Evolutionary conservation across 768 basidiomycete genomes (phyloP).

Genomic region (Serendipita sp.): DNA sequence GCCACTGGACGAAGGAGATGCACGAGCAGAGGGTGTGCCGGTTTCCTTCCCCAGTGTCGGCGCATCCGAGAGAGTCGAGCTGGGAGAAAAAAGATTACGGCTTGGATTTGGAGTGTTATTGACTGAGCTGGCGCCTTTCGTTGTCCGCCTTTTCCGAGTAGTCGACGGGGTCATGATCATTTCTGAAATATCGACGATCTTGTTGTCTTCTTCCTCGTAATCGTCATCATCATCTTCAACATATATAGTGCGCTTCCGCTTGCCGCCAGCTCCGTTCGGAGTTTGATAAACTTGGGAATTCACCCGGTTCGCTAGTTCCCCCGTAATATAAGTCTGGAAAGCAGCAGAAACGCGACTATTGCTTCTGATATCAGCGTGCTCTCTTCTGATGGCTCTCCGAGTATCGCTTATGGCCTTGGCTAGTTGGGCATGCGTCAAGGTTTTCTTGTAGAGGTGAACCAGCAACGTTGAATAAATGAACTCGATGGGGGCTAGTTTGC

Average conservation of each 20-base stretch:
- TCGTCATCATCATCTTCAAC: not conserved
- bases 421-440: slow-evolving; percentile 25
- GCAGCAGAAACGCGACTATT: not conserved
- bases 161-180: not conserved
- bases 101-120: no score
- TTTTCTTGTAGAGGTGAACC: slow-evolving; percentile 28
- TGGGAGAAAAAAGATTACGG: no score
- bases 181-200: not conserved
- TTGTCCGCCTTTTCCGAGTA: not conserved
- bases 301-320: not conserved
- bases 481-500: slow-evolving; percentile 47
- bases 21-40: no score
- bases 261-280: not conserved
- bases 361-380: not conserved
- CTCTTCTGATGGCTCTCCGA: not conserved
- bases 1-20: no score
- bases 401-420: slow-evolving; percentile 23
- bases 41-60: no score
- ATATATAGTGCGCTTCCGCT: not conserved
- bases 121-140: not conserved
- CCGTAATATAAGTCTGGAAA: not conserved
- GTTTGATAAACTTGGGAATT: not conserved
- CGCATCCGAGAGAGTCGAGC: no score
- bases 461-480: slow-evolving; percentile 42
- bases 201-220: not conserved